Evolutionary conservation across 768 basidiomycete species (phyloP).

Genomic region (Trametes cingulata): DNA sequence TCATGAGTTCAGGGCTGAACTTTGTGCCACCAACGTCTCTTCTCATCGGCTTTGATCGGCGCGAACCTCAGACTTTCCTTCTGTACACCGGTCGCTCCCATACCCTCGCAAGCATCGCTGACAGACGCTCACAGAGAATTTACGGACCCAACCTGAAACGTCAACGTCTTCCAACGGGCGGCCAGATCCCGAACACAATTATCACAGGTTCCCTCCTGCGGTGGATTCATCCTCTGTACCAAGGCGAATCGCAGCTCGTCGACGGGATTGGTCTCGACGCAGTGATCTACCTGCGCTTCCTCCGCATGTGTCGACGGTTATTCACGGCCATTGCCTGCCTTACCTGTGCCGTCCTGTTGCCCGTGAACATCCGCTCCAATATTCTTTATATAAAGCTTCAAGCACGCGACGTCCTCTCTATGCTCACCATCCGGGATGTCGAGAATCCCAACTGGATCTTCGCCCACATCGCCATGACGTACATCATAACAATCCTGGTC

Average conservation of each 20-base stretch:
- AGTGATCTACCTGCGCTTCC: constrained; percentile 88
- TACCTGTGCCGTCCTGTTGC: constrained; percentile 74
- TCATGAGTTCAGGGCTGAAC: too few species aligned
- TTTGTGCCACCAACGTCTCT: too few species aligned
- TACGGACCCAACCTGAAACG: too few species aligned
- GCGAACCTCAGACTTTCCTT: too few species aligned
- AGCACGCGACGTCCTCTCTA: constrained; percentile 64
- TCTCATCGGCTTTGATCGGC: too few species aligned
- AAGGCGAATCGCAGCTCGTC: constrained; percentile 86
- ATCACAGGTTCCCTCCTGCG: too few species aligned
- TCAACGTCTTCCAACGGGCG: too few species aligned
- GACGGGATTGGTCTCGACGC: constrained; percentile 92
- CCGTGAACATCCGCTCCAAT: constrained; percentile 87
- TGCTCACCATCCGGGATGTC: constrained; percentile 87
- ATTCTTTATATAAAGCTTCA: constrained; percentile 55
- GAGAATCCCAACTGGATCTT: constrained; percentile 63
- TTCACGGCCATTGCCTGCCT: constrained; percentile 66
- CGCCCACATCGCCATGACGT: constrained; percentile 84
- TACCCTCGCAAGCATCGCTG: too few species aligned
- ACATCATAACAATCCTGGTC: constrained; percentile 75
- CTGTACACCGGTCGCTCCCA: too few species aligned
- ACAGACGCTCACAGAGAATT: too few species aligned
- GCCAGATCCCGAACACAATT: too few species aligned
- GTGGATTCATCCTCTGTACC: too few species aligned
- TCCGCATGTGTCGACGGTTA: constrained; percentile 77